A percentile compares a stretch with the other conserved stretches of the same genome.
Evolutionary conservation across 495 filamentous ascomycete genomes (phyloP).

Genomic region (Neurospora pannonica): DNA sequence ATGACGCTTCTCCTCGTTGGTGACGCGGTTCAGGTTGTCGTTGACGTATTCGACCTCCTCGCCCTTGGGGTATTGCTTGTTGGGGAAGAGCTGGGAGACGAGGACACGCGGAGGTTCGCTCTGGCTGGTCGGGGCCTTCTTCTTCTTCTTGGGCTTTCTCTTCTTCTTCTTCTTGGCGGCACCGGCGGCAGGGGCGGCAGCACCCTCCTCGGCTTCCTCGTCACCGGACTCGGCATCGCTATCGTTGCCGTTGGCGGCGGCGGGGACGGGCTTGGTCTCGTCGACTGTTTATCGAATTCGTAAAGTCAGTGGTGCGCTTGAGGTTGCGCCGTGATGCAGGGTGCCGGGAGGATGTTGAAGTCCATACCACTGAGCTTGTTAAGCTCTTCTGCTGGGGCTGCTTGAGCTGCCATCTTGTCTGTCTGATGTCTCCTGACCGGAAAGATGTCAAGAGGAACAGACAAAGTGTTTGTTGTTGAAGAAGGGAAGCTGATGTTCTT

Average conservation of each 20-base stretch:
- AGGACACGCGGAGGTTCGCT: conserved; percentile 68
- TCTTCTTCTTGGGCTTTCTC: conserved; percentile 80
- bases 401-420: conserved; percentile 34
- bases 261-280: conserved; percentile 36
- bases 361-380: conserved; percentile 34
- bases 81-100: conserved; percentile 67
- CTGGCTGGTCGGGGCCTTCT: conserved; percentile 64
- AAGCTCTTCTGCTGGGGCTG: conserved; percentile 30
- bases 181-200: conserved; percentile 26
- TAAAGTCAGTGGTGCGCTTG: background rate
- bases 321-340: conserved; percentile 7
- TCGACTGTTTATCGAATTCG: conserved; percentile 15
- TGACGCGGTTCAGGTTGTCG: conserved; percentile 75
- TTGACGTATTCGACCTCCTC: conserved; percentile 69
- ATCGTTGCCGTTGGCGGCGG: conserved; percentile 44
- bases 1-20: conserved; percentile 79
- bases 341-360: background rate
- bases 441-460: background rate
- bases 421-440: background rate
- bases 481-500: background rate
- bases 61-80: conserved; percentile 64
- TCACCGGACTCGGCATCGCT: conserved; percentile 53
- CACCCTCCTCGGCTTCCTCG: conserved; percentile 43
- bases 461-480: background rate
- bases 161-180: conserved; percentile 59